Conservation (phyloP, 2,329 filamentous ascomycete species). For the Curvularia eragrostidis region DNA sequence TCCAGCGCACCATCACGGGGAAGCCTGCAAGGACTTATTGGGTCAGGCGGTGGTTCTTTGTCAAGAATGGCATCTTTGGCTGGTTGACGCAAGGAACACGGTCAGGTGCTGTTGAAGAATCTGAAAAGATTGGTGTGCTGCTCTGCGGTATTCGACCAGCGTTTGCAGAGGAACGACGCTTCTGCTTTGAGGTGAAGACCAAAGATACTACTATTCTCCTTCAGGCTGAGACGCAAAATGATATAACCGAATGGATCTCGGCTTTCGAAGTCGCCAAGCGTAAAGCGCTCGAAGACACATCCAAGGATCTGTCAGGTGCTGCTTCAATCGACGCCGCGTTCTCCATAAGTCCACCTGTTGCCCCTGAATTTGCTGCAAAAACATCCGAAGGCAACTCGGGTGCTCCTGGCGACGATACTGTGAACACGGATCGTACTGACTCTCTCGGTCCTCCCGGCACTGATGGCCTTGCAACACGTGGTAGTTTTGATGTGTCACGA, state of each 20-base stretch:
- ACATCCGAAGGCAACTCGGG: conserved; percentile 69
- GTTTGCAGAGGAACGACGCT: conserved; percentile 89
- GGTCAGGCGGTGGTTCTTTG: conserved; percentile 93
- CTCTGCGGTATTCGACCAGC: conserved; percentile 92
- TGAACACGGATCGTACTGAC: conserved; percentile 64
- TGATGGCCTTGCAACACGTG: conserved; percentile 63
- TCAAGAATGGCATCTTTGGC: conserved; percentile 94
- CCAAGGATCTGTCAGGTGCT: conserved; percentile 57
- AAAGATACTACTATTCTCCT: conserved; percentile 89
- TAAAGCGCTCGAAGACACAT: conserved; percentile 79
- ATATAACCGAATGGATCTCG: conserved; percentile 93
- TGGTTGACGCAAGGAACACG: conserved; percentile 85
- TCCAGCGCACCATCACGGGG: conserved; percentile 78
- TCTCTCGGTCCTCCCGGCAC: conserved; percentile 70
- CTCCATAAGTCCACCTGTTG: conserved; percentile 84
- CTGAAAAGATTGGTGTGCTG: conserved; percentile 92
- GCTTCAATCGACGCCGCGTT: conserved; percentile 76
- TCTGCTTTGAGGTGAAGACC: conserved; percentile 98
- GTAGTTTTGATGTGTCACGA: conserved; percentile 73
- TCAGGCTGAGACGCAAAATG: conserved; percentile 89
- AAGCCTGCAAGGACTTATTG: conserved; percentile 91
- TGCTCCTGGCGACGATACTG: conserved; percentile 62
- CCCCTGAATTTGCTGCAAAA: conserved; percentile 89
- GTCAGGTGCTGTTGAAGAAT: conserved; percentile 86
- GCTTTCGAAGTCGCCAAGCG: conserved; percentile 95